phyloP scores from a whole-genome alignment of 805 yeast genomes.

The Candida wancherniae region DNA sequence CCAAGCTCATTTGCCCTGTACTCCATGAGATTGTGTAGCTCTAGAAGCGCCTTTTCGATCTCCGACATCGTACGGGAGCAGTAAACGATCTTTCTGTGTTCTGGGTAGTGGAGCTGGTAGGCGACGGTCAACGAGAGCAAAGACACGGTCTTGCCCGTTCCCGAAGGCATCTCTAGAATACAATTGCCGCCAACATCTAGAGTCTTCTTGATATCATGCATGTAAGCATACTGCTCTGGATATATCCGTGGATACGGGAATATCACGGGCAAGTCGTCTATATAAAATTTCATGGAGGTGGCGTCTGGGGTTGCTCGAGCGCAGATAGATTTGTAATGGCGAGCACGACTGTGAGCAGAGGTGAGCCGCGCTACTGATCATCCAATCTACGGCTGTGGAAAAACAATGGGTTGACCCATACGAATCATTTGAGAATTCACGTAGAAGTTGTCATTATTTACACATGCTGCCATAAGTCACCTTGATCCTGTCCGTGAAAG shows the following conservation, averaged over 20 bases:
- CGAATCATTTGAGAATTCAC: too few relatives aligned
- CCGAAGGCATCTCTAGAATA: slow-evolving; percentile 98
- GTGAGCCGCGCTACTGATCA: too few relatives aligned
- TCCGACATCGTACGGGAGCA: slow-evolving; percentile 99
- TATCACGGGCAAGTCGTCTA: slow-evolving; percentile 91
- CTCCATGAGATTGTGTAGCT: slow-evolving; percentile 82
- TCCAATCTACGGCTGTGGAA: too few relatives aligned
- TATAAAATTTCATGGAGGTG: slow-evolving; percentile 61
- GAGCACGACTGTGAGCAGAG: too few relatives aligned
- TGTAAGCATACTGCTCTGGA: slow-evolving; percentile 97
- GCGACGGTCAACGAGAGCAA: slow-evolving; percentile 88
- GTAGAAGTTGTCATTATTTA: too few relatives aligned
- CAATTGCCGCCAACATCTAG: slow-evolving; percentile 96
- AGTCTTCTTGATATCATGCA: slow-evolving; percentile 92
- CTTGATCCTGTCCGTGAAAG: too few relatives aligned
- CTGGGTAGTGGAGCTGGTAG: slow-evolving; percentile 92
- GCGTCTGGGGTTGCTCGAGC: too few relatives aligned
- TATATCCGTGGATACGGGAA: slow-evolving; percentile 96
- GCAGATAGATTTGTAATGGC: too few relatives aligned
- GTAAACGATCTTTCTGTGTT: slow-evolving; percentile 87
- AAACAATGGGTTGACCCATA: too few relatives aligned
- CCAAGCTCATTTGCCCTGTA: slow-evolving; percentile 82
- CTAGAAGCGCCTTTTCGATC: slow-evolving; percentile 94
- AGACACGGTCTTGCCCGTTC: slow-evolving; percentile 96
- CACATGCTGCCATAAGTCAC: too few relatives aligned